Evolutionary conservation across 177 flowering plant species (phyloP), one percentile per base, ranked within the genome.

Genomic region (Vitis hybrid): DNA sequence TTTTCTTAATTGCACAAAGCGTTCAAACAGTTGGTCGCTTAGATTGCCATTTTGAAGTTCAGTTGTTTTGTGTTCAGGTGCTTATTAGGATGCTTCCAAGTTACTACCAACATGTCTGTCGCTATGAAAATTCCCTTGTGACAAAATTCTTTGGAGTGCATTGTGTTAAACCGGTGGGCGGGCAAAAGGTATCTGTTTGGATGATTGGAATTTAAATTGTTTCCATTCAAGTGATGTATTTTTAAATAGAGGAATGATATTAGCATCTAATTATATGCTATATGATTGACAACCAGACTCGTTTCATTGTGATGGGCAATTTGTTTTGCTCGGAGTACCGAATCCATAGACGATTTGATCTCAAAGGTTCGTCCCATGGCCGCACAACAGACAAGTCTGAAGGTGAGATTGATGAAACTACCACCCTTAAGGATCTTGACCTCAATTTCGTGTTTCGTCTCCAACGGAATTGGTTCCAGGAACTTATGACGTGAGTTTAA

Each of bases 281-380:
- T 75, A 1, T 70, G 55, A n/a, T 68, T 71, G 68, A 14, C 61
- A 66, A 62, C 19, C 82, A 94, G 99, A 90, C 91, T 0, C 90
- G 99, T 17, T 94, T 95, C 68, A 85, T 93, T 72, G 94, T 95
- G 60, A 95, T 95, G 98, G 99, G 98, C 60, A 95, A 95, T 77
- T 73, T 95, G 82, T 93, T 95, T 78, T 89, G 96, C 86, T 90
- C 98, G 1, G 98, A 93, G 61, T 88, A 88, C 55, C 88, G 86
- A 66, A 95, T 95, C 32, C 97, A 95, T 74, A 77, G 93, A 68
- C 83, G 99, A 51, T 95, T 93, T 77, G 99, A 95, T 70, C 85
- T 95, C 30, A 95, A 95, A 81, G 99, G 99, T 55, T 95, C 99
- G 30, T 93, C 98, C 52, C 91, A 95, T 82, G 99, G 99, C 19